phyloP scores from a whole-genome alignment of 2,329 filamentous ascomycete species.

The Cladobotryum protrusum region DNA sequence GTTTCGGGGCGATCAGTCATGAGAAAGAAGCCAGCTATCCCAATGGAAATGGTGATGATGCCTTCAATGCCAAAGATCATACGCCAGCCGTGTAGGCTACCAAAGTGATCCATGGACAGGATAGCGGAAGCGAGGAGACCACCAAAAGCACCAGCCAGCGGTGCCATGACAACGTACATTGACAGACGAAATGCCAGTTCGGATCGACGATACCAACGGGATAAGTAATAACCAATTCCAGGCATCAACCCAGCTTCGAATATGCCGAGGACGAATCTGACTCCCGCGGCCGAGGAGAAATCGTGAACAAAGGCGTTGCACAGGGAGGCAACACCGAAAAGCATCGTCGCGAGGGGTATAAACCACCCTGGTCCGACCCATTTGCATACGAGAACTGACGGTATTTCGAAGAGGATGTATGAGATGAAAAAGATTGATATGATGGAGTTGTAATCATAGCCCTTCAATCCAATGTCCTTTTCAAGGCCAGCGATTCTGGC shows the following conservation, averaged over 20 bases:
- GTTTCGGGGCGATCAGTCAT: conserved; percentile 64
- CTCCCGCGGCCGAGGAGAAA: conserved; percentile 45
- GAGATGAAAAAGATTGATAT: conserved; percentile 66
- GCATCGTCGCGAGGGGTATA: conserved; percentile 54
- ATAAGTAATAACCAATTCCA: conserved; percentile 68
- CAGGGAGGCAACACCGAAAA: conserved; percentile 58
- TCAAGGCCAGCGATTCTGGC: conserved; percentile 60
- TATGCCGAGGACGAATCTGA: conserved; percentile 61
- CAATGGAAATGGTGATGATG: conserved; percentile 48
- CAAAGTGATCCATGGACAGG: conserved; percentile 53
- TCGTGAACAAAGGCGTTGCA: conserved; percentile 59
- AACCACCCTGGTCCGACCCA: conserved; percentile 67
- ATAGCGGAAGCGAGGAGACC: conserved; percentile 61
- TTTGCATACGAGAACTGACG: conserved; percentile 63
- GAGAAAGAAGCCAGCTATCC: conserved; percentile 56
- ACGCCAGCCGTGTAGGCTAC: conserved; percentile 51
- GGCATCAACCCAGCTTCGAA: conserved; percentile 72
- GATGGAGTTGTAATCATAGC: conserved; percentile 63
- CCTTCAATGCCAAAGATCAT: conserved; percentile 69
- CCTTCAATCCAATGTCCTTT: conserved; percentile 50
- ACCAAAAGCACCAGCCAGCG: conserved; percentile 65
- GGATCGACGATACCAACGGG: conserved; percentile 63
- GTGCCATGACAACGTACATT: conserved; percentile 65
- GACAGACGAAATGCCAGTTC: conserved; percentile 63
- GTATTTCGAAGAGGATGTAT: conserved; percentile 69